A percentile compares a stretch with the other conserved stretches of the same genome.
Conservation (phyloP, 257 asterid genomes). For the Plectranthus barbatus region DNA sequence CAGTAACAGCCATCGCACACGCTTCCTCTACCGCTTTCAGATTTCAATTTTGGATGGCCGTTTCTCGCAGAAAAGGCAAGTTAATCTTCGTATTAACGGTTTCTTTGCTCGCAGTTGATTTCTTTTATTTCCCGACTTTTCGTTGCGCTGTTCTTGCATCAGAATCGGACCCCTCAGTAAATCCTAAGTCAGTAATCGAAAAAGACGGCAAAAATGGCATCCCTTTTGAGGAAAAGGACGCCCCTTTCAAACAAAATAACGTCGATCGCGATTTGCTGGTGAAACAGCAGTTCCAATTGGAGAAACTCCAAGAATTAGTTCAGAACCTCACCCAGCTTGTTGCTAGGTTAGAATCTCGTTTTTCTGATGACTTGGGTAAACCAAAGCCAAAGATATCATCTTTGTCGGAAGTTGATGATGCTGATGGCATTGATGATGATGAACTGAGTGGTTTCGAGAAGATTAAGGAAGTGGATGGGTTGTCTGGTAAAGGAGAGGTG, state of each 20-base stretch:
- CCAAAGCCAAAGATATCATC: conserved; percentile 2
- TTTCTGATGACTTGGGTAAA: conserved; percentile 22
- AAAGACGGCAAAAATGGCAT: background rate
- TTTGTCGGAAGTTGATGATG: conserved; percentile 1
- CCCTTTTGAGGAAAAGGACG: conserved; percentile 12
- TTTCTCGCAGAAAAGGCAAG: conserved; percentile 37
- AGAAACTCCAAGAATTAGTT: conserved; percentile 57
- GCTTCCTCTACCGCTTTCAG: background rate
- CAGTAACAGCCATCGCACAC: conserved; percentile 20
- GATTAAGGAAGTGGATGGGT: conserved; percentile 13
- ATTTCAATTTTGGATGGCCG: conserved; percentile 32
- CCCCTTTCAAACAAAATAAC: background rate
- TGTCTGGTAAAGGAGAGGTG: conserved; percentile 18
- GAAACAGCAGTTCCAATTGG: conserved; percentile 55
- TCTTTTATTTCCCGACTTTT: conserved; percentile 20
- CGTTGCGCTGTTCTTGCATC: conserved; percentile 37
- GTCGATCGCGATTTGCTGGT: conserved; percentile 26
- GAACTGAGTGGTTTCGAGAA: conserved; percentile 17
- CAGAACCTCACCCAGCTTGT: conserved; percentile 52
- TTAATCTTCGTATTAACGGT: conserved; percentile 11
- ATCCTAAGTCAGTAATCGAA: conserved; percentile 20
- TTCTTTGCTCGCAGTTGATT: conserved; percentile 22
- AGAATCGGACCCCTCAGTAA: conserved; percentile 23
- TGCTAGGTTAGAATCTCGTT: conserved; percentile 56
- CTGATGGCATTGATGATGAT: too few species aligned